Conservation (phyloP, 1,284 basidiomycete species). For the Tremellales sp. region DNA sequence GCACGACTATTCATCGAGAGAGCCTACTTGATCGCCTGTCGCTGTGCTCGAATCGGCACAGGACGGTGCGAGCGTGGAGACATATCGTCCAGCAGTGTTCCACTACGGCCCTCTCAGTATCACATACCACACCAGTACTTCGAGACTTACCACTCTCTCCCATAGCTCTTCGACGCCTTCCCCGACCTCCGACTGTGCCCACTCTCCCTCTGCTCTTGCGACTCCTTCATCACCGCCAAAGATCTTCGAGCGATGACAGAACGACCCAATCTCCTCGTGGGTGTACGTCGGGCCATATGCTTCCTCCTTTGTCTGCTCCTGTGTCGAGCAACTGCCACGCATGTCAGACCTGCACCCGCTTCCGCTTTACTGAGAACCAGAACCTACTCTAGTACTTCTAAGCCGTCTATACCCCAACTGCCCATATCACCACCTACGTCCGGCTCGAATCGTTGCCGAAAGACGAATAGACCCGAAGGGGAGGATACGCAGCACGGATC, state of each 20-base stretch:
- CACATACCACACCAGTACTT: not conserved
- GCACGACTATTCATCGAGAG: not conserved
- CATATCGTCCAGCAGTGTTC: constrained; percentile 41
- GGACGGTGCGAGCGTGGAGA: constrained; percentile 34
- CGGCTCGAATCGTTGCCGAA: constrained; percentile 44
- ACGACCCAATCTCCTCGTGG: constrained; percentile 43
- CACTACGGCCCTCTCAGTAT: constrained; percentile 30
- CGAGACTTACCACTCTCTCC: constrained; percentile 39
- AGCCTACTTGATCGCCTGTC: constrained; percentile 20
- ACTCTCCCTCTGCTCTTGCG: constrained; percentile 36
- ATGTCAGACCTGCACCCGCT: no score
- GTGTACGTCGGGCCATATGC: constrained; percentile 23
- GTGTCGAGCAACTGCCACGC: not conserved
- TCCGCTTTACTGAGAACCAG: no score
- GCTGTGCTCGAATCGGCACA: constrained; percentile 17
- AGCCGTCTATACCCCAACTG: constrained; percentile 43
- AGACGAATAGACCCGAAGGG: constrained; percentile 41
- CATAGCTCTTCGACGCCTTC: constrained; percentile 49
- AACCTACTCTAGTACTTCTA: constrained; percentile 43
- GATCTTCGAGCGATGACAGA: constrained; percentile 23
- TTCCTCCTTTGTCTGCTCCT: not conserved
- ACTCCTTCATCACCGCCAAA: constrained; percentile 30
- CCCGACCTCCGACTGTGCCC: constrained; percentile 46
- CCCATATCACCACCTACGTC: constrained; percentile 39
- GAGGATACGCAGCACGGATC: constrained; percentile 39